A percentile compares a stretch with the other conserved stretches of the same genome.
These are phyloP conservation scores for Cyphellophora attinorum DNA, from an alignment of 2,329 filamentous ascomycete species.

Conservation along the genomic window DNA sequence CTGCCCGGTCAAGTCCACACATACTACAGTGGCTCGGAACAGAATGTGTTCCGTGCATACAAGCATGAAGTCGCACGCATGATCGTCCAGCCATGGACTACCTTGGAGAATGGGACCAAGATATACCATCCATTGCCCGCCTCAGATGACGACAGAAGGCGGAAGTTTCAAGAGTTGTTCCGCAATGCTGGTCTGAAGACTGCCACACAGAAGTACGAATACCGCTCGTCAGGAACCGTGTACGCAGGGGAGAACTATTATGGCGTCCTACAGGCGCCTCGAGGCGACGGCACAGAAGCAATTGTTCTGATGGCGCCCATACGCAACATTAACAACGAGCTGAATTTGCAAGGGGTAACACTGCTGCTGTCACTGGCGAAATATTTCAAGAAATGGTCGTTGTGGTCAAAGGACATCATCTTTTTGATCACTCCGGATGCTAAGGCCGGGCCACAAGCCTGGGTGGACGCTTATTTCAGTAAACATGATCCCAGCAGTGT, in stretches of 20 bases:
- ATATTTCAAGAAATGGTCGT: slow-evolving; percentile 95
- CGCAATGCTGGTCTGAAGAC: slow-evolving; percentile 74
- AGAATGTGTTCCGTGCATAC: slow-evolving; percentile 87
- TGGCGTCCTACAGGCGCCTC: slow-evolving; percentile 81
- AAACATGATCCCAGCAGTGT: slow-evolving; percentile 64
- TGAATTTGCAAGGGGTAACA: slow-evolving; percentile 81
- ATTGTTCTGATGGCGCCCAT: slow-evolving; percentile 87
- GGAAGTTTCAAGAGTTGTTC: slow-evolving; percentile 66
- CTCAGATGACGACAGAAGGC: slow-evolving; percentile 23
- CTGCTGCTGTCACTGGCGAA: slow-evolving; percentile 77
- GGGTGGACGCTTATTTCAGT: slow-evolving; percentile 96
- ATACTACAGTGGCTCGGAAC: slow-evolving; percentile 93
- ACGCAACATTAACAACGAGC: slow-evolving; percentile 66
- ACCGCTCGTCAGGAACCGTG: slow-evolving; percentile 63
- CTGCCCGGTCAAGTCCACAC: slow-evolving; percentile 94
- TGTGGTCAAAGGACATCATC: slow-evolving; percentile 99
- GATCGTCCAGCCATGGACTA: slow-evolving; percentile 3
- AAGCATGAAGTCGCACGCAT: slow-evolving; percentile 64
- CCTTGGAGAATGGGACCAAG: slow-evolving; percentile 34
- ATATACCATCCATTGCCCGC: slow-evolving; percentile 8
- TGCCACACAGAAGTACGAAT: slow-evolving; percentile 79
- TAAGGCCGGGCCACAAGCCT: slow-evolving; percentile 82
- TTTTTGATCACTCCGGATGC: slow-evolving; percentile 83
- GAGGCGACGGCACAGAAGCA: slow-evolving; percentile 93
- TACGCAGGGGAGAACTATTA: slow-evolving; percentile 84